Base-by-base conservation (phyloP, 108 stramenopile genomes). In the Poteriospumella lacustris region DNA sequence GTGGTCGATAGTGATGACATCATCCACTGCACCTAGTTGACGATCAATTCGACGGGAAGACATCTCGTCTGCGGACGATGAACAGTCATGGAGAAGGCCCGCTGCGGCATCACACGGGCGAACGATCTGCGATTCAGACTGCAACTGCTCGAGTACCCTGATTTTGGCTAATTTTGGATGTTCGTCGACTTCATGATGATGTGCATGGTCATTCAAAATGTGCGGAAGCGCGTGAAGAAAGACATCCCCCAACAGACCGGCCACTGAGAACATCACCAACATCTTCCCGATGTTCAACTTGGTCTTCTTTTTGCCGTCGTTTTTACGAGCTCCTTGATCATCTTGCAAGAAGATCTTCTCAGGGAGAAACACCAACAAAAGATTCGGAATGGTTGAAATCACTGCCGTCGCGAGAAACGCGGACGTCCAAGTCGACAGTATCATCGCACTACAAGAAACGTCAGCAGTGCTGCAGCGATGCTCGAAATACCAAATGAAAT, bases 211-310 rank as follows among this genome's bases (percentile, higher is more conserved):
- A 36, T 59, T 43, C 58, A 84, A 31, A 34, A 85, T 38, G 39
- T 85, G 84, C 58, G 84, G 84, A 29, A 85, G 80, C 5, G 82
- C 42, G 41, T 85, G 84, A 42, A 85, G 69, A 62, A 85, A 85
- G 2, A 85, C 84, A 28, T 85, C 84, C 15, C 84, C 84, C 26
- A 85, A 79, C 83, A 85, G 75, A 5, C 82, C 84, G 2, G 82
- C 84, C 1, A 44, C 76, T 9, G 84, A 72, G 42, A 85, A 85
- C 5, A 39, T 60, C 15, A 85, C 73, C 79, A 85, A 26, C 29
- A 84, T 29, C 1, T 52, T 73, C 31, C 3, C 5, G 31, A 64
- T 5, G 31, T 24, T 64, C 31, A 5, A 19, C 31, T 64, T 64
- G 9, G 29, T 3, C 15, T 64, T 64, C 60, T 26, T 64, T 3